These are phyloP conservation scores for Dictyostelium firmibasis DNA, from an alignment of 78 protist genomes.

Conservation along the genomic window DNA sequence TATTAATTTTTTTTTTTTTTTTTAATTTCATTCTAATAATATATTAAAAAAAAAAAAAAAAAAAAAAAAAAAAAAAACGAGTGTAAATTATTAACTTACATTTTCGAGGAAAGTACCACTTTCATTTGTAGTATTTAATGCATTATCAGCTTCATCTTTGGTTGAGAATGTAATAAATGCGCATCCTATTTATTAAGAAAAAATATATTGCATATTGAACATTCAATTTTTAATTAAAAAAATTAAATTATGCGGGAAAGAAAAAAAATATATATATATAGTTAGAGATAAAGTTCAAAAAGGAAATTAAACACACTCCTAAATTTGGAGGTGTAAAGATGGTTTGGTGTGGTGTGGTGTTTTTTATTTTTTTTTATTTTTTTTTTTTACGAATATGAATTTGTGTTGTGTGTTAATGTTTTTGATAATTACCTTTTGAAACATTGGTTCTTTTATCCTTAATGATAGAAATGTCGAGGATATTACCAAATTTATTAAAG, in stretches of 20 bases:
- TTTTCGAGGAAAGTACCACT: constrained; percentile 25
- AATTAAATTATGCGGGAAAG: too few relatives aligned
- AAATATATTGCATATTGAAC: background rate
- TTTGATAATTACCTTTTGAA: constrained; percentile 28
- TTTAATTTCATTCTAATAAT: too few relatives aligned
- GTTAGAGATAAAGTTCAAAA: background rate
- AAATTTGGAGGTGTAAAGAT: background rate
- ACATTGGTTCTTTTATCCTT: constrained; percentile 60
- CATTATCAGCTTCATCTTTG: constrained; percentile 69
- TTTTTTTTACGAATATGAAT: too few relatives aligned
- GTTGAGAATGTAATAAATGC: constrained; percentile 48
- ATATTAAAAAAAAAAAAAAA: background rate
- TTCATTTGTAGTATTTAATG: constrained; percentile 28
- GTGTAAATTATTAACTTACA: background rate
- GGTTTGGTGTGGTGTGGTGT: background rate
- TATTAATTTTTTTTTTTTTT: background rate
- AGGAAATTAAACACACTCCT: background rate
- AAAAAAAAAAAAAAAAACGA: background rate
- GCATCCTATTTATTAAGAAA: constrained; percentile 28
- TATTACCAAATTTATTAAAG: constrained; percentile 34
- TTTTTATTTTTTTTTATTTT: background rate
- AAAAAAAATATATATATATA: background rate
- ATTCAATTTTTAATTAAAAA: background rate
- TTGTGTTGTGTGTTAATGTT: background rate
- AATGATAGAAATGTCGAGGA: constrained; percentile 38